phyloP scores from a whole-genome alignment of 2,329 filamentous ascomycete species.

The Colletotrichum gigasporum region DNA sequence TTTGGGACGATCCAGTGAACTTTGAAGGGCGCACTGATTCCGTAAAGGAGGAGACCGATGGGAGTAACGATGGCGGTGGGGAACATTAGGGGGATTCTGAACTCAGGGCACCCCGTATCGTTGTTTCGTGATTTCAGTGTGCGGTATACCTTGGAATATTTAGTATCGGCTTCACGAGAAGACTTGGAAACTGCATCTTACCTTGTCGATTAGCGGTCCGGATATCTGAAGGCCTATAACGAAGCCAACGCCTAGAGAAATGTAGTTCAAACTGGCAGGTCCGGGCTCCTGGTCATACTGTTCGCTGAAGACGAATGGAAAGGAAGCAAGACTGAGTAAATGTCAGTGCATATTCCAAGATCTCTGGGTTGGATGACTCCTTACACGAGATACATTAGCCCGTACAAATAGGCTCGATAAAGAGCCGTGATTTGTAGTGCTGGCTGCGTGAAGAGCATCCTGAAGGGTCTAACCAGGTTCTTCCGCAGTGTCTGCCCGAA shows the following conservation, averaged over 20 bases:
- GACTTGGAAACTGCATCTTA: background rate
- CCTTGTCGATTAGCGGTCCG: conserved; percentile 47
- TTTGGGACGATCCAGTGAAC: conserved; percentile 65
- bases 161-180: background rate
- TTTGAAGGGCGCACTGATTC: conserved; percentile 51
- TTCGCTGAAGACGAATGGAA: conserved; percentile 57
- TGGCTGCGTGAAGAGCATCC: conserved; percentile 59
- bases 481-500: conserved; percentile 37
- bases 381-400: conserved; percentile 61
- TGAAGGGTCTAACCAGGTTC: conserved; percentile 55
- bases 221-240: conserved; percentile 66
- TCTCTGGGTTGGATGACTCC: too few species aligned
- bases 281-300: conserved; percentile 58
- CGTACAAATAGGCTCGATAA: conserved; percentile 61
- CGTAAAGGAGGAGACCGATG: conserved; percentile 59
- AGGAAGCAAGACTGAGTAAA: conserved; percentile 54
- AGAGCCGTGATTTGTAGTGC: conserved; percentile 59
- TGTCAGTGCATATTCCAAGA: background rate
- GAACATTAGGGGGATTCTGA: conserved; percentile 46
- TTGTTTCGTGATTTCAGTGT: conserved; percentile 37
- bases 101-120: conserved; percentile 43
- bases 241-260: conserved; percentile 60
- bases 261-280: conserved; percentile 59
- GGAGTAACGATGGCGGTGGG: conserved; percentile 53
- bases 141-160: conserved; percentile 37